Base-by-base conservation (phyloP, 2,329 filamentous ascomycete species). In the Colletotrichum orbiculare region DNA sequence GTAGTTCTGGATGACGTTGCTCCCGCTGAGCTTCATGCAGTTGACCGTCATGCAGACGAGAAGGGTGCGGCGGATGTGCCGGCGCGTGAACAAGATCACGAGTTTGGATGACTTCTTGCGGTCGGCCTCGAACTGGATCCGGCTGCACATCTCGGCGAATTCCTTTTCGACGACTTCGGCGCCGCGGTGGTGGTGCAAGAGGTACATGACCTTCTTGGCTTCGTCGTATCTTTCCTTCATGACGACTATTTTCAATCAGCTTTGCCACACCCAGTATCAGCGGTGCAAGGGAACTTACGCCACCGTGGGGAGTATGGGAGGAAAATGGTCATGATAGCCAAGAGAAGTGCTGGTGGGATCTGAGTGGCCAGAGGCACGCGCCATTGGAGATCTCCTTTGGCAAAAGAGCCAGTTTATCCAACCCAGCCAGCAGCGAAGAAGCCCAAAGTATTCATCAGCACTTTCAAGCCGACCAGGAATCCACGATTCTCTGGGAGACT, bases 401-500 rank as follows among this genome's bases (percentile, higher is more conserved):
- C 73, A 56, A 73, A 78, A 0, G 72, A 71, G 8, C 78, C 73
- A 3, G 72, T 74, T 59, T 77, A 80, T 3, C 78, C 79, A 48
- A 81, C 74, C 77, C 78, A 81, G 52, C 75, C 76, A 1, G 77
- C 78, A 9, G 70, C 55, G 64, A 78, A 75, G 53, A 75, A 80
- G 5, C 79, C 79, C 7, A 77, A 59, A 0, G 75, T 71, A 34
- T 76, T 76, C 56, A 76, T 72, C 42, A 77, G 67, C 1, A 74
- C 77, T 52, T 77, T 74, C 8, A 77, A 60, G 1, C 59, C 70
- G 34, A 71, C 72, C 7, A 75, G 61, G 34, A 71, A 70, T 0
- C 67, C 73, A 8, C 73, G 69, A 38, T 71, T 71, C 59, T 70
- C 64, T 2, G 72, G 69, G 8, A 69, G 70, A 3, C 69, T 66